Base-by-base conservation (phyloP, 1,284 basidiomycete species). In the Trichosporon inkin region DNA sequence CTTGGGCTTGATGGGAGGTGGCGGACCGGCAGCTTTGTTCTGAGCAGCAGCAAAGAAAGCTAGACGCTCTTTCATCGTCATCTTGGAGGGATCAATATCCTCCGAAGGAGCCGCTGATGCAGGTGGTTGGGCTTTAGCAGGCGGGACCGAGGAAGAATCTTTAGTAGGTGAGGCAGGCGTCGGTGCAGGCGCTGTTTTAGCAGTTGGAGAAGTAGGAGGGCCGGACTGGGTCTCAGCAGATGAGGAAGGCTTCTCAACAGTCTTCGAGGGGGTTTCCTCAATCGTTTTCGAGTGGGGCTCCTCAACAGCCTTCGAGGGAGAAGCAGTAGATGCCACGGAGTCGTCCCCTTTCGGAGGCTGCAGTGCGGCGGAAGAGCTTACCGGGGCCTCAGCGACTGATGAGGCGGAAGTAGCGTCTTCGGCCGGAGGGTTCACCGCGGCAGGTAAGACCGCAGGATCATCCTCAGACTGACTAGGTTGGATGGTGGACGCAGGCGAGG, bases 1-100 rank as follows among this genome's bases (percentile, higher is more conserved):
- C 72, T 90, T 91, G 1, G 86, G 87, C 58, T 86, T 85, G 56
- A 75, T 60, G 14, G 83, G 83, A 6, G 82, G 82, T 2, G 83
- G 82, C 17, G 85, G 84, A 1, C 81, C 60, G 5, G 64, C 59
- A 2, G 67, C 62, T 54, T 73, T 73, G 28, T 65, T 63, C 55
- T 65, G 70, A 2, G 72, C 69, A 11, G 72, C 72, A 49, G 73
- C 72, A 66, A 81, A 79, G 57, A 78, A 77, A 1, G 79, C 79
- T 20, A 81, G 67, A 6, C 78, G 74, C 53, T 79, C 77, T 60
- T 77, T 77, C 69, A 80, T 74, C 1, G 75, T 71, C 57, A 68
- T 67, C 28, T 59, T 64, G 10, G 74, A 69, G 2, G 67, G 61
- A 40, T 61, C 63, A 20, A 68, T 69, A 1, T 64, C 56, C 3